These are phyloP conservation scores for Castanea crenata DNA, from an alignment of 306 rosid genomes.

Conservation along the genomic window DNA sequence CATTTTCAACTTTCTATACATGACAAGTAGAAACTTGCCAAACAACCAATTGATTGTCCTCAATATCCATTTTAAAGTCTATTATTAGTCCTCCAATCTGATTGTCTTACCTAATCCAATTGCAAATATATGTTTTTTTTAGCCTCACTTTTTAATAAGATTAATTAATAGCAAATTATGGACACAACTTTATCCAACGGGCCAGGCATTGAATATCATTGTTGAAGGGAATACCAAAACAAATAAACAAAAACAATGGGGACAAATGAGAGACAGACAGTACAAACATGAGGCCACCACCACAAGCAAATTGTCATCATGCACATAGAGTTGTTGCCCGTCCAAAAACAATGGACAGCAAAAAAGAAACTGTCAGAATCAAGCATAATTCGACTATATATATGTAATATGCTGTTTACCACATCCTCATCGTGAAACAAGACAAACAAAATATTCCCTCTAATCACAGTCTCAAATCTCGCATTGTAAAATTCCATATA, in stretches of 20 bases:
- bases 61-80: no score
- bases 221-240: not conserved
- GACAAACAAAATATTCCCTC: conserved; percentile 22
- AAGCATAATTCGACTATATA: not conserved
- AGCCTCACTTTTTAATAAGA: not conserved
- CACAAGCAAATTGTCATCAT: no score
- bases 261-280: no score
- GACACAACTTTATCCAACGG: not conserved
- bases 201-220: not conserved
- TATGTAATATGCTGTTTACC: not conserved
- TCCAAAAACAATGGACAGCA: not conserved
- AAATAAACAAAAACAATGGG: not conserved
- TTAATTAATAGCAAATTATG: not conserved
- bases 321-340: no score
- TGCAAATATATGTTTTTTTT: not conserved
- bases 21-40: no score
- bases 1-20: no score
- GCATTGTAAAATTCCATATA: conserved; percentile 4
- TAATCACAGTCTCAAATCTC: conserved; percentile 17
- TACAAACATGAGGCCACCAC: no score
- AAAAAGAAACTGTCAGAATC: not conserved
- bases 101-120: no score
- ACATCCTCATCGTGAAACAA: not conserved
- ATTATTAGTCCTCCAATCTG: no score
- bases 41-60: no score